A percentile compares a stretch with the other conserved stretches of the same genome.
Conservation (phyloP, 1,284 basidiomycete species). For the Sanghuangporus sanghuang region DNA sequence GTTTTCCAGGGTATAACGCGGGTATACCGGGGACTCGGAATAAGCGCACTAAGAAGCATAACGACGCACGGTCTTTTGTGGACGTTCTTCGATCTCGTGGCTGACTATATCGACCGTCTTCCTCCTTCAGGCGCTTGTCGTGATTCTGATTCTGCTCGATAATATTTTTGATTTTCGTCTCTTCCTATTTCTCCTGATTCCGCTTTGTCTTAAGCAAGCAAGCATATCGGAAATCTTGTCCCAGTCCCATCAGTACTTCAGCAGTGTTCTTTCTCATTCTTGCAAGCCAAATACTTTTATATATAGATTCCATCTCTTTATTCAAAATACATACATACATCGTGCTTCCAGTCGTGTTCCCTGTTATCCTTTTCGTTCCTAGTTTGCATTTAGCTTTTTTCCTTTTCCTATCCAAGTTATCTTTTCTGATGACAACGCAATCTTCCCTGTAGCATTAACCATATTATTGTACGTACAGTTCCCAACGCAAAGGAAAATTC, state of each 20-base stretch:
- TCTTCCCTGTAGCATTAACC: too few species aligned
- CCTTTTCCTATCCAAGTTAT: not conserved
- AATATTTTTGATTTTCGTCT: not conserved
- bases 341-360: too few species aligned
- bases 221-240: not conserved
- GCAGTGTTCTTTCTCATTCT: not conserved
- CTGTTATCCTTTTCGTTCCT: not conserved
- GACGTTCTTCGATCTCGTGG: constrained; percentile 77
- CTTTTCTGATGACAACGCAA: too few species aligned
- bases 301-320: too few species aligned
- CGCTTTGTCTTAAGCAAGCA: not conserved
- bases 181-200: not conserved
- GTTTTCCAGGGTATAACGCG: constrained; percentile 64
- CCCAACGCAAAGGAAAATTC: too few species aligned
- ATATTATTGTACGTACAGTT: too few species aligned
- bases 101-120: constrained; percentile 69
- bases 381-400: not conserved
- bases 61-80: constrained; percentile 80
- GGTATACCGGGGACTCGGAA: constrained; percentile 82
- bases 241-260: not conserved
- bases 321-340: too few species aligned
- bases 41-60: constrained; percentile 76
- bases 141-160: not conserved
- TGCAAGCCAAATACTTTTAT: not conserved
- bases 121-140: constrained; percentile 27